Conservation (phyloP, 805 yeast species). For the Metschnikowia amazonensis region DNA sequence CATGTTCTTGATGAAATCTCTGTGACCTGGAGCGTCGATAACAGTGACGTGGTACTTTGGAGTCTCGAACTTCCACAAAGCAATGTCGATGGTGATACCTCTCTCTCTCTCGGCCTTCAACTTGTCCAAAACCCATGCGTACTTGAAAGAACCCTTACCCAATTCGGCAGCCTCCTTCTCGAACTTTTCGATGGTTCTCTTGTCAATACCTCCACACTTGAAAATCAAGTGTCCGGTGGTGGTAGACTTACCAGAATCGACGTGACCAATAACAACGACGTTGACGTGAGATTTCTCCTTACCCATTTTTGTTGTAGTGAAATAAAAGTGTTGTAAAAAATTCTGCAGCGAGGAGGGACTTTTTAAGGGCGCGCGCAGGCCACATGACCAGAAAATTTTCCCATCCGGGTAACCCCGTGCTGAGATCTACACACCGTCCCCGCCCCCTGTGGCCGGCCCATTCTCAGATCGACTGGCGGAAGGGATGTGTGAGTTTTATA, state of each 20-base stretch:
- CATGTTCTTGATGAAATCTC: slow-evolving; percentile 90
- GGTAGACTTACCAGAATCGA: slow-evolving; percentile 96
- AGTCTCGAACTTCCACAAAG: slow-evolving; percentile 91
- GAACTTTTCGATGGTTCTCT: slow-evolving; percentile 97
- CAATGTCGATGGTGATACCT: slow-evolving; percentile 95
- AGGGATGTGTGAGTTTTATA: too few species aligned
- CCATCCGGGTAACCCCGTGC: slow-evolving; percentile 10
- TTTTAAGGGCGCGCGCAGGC: slow-evolving; percentile 9
- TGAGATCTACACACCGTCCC: neutral
- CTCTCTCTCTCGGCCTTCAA: slow-evolving; percentile 95
- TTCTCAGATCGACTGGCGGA: too few species aligned
- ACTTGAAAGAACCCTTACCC: slow-evolving; percentile 96
- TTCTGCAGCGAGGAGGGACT: slow-evolving; percentile 6
- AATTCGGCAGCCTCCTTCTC: slow-evolving; percentile 97
- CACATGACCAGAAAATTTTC: neutral
- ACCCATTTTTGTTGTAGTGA: slow-evolving; percentile 11
- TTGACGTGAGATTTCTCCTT: slow-evolving; percentile 46
- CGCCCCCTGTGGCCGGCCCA: neutral
- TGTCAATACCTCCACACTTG: slow-evolving; percentile 99
- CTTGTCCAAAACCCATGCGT: slow-evolving; percentile 97
- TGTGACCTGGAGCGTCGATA: slow-evolving; percentile 95
- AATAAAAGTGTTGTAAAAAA: slow-evolving; percentile 10
- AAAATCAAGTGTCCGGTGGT: slow-evolving; percentile 98
- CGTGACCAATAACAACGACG: slow-evolving; percentile 99
- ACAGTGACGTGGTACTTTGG: slow-evolving; percentile 86